Percentiles rank a stretch among this genome's conserved stretches.
Evolutionary conservation across 2,329 filamentous ascomycete genomes (phyloP).

Genomic region (Claviceps purpurea): DNA sequence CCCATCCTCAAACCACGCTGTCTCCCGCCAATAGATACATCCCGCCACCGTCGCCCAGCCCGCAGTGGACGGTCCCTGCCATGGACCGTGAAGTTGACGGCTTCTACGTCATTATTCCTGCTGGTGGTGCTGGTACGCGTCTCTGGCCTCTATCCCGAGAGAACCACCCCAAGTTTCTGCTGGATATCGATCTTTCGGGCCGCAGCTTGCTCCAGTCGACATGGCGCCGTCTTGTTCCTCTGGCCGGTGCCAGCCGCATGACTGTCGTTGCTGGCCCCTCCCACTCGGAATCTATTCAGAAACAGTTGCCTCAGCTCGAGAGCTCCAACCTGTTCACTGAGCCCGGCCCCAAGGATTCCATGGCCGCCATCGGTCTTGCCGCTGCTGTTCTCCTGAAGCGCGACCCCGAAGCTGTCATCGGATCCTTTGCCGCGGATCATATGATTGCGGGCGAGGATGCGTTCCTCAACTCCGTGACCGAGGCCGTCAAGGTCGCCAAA

Average conservation of each 20-base stretch:
- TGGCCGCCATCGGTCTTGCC: constrained; percentile 15
- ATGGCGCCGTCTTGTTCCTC: constrained; percentile 14
- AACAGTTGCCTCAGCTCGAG: constrained; percentile 12
- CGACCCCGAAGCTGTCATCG: constrained; percentile 13
- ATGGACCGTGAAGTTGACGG: constrained; percentile 13
- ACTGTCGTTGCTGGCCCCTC: constrained; percentile 14
- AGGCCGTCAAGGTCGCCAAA: constrained; percentile 14
- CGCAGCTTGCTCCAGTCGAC: constrained; percentile 15
- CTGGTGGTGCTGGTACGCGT: constrained; percentile 15
- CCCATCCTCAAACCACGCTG: constrained; percentile 6
- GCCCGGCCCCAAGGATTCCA: constrained; percentile 15
- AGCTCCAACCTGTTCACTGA: constrained; percentile 13
- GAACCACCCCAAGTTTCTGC: constrained; percentile 16
- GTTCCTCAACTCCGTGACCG: constrained; percentile 13
- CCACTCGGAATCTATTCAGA: constrained; percentile 13
- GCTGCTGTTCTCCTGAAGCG: constrained; percentile 13
- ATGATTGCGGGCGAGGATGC: constrained; percentile 16
- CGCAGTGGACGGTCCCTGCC: constrained; percentile 6
- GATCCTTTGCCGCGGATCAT: constrained; percentile 15
- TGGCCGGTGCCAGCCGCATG: constrained; percentile 13
- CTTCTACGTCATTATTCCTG: constrained; percentile 15
- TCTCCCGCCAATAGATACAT: constrained; percentile 7
- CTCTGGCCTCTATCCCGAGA: constrained; percentile 15
- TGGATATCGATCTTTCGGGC: constrained; percentile 14
- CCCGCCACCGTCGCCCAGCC: constrained; percentile 6